Percentiles rank a stretch among this genome's conserved stretches.
Evolutionary conservation across 768 basidiomycete species (phyloP).

Genomic region (Boletus sp.): DNA sequence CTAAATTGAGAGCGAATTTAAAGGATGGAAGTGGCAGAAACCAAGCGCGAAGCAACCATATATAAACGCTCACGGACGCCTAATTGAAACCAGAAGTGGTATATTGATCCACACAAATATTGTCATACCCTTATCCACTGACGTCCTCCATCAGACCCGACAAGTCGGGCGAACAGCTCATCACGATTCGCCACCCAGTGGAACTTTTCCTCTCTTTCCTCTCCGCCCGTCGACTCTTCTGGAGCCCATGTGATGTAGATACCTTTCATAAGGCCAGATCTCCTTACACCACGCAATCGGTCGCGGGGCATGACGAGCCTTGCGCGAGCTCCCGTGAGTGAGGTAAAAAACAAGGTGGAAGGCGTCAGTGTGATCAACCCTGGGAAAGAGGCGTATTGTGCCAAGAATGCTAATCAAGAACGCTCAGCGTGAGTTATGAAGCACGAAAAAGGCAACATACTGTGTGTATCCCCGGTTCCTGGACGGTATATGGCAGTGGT

Average conservation of each 20-base stretch:
- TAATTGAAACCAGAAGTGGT: conserved; percentile 12
- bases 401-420: conserved; percentile 51
- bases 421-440: not conserved
- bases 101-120: conserved; percentile 6
- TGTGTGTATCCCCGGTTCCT: conserved; percentile 29
- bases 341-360: conserved; percentile 51
- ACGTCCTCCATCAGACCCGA: conserved; percentile 47
- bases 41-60: conserved; percentile 22
- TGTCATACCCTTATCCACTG: conserved; percentile 47
- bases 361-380: conserved; percentile 60
- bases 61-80: not conserved
- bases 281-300: conserved; percentile 56
- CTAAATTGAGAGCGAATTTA: not conserved
- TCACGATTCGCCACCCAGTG: conserved; percentile 60
- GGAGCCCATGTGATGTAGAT: conserved; percentile 47
- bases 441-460: conserved; percentile 27
- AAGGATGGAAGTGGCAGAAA: conserved; percentile 11
- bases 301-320: conserved; percentile 46
- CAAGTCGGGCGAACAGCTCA: conserved; percentile 63
- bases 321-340: conserved; percentile 45
- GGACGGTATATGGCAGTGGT: not conserved
- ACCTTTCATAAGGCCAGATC: conserved; percentile 52
- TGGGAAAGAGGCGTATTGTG: conserved; percentile 51
- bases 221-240: conserved; percentile 23
- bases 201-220: conserved; percentile 53